Percentiles rank a stretch among this genome's conserved stretches.
phyloP scores from a whole-genome alignment of 2,329 filamentous ascomycete species.

The Calonectria pteridis region DNA sequence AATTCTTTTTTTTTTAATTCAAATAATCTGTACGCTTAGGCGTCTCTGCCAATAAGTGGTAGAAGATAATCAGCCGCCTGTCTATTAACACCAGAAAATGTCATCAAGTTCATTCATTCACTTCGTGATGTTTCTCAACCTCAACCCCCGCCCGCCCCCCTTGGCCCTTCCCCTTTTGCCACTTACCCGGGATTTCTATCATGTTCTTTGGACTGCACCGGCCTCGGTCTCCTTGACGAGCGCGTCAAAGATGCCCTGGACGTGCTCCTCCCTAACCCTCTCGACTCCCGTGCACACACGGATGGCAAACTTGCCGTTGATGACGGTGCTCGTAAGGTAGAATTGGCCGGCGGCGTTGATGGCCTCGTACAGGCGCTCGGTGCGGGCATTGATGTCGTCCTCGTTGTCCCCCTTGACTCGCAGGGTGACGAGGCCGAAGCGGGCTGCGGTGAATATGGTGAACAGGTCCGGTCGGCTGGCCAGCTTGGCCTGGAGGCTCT shows the following conservation, averaged over 20 bases:
- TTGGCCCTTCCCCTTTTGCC: not conserved
- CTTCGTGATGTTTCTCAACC: not conserved
- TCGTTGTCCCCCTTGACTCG: constrained; percentile 62
- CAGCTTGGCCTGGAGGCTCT: constrained; percentile 75
- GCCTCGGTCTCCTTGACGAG: constrained; percentile 73
- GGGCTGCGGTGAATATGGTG: constrained; percentile 78
- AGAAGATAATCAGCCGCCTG: not conserved
- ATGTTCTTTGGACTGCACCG: constrained; percentile 29
- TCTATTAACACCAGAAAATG: not conserved
- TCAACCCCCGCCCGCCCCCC: not conserved
- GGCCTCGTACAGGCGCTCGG: constrained; percentile 79
- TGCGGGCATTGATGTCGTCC: constrained; percentile 74
- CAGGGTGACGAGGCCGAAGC: constrained; percentile 85
- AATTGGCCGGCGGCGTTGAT: constrained; percentile 82
- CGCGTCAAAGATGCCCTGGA: constrained; percentile 80
- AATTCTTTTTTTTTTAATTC: not conserved
- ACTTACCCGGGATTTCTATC: not conserved
- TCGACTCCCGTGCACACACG: constrained; percentile 82
- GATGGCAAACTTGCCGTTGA: constrained; percentile 82
- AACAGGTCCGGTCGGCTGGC: constrained; percentile 76
- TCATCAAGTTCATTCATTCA: not conserved
- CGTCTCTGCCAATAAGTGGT: not conserved
- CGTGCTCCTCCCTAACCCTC: constrained; percentile 76
- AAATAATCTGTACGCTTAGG: not conserved
- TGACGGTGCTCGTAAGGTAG: constrained; percentile 83